These are phyloP conservation scores for Musa beccarii DNA, from an alignment of 176 grass and related monocot species.

Conservation along the genomic window DNA sequence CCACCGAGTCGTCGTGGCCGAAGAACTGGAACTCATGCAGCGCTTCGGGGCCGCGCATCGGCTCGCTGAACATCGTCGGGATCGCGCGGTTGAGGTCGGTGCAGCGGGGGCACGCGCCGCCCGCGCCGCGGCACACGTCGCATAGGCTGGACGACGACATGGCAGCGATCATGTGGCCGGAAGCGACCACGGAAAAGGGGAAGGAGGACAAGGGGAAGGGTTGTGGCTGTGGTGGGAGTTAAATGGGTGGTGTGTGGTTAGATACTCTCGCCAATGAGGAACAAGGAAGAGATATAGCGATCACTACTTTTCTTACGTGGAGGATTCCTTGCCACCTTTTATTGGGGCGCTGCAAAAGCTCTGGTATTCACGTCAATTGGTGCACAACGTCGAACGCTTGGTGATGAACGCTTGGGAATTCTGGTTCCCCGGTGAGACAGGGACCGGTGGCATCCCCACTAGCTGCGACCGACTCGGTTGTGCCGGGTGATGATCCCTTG, in stretches of 20 bases:
- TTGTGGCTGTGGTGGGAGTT: conserved; percentile 4
- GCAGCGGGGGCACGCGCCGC: conserved; percentile 15
- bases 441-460: neutral
- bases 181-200: neutral
- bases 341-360: neutral
- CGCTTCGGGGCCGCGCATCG: conserved; percentile 9
- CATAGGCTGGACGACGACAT: conserved; percentile 18
- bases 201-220: neutral
- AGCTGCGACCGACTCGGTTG: too few species aligned
- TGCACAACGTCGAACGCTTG: neutral
- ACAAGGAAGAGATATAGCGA: conserved; percentile 31
- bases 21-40: conserved; percentile 53
- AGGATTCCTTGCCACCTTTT: conserved; percentile 35
- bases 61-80: conserved; percentile 8
- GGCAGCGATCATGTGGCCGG: conserved; percentile 24
- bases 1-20: conserved; percentile 27
- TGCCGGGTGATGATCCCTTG: too few species aligned
- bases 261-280: conserved; percentile 29
- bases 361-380: neutral
- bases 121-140: conserved; percentile 10
- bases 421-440: neutral
- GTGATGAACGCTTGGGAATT: neutral
- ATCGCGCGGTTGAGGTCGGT: conserved; percentile 30
- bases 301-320: conserved; percentile 45
- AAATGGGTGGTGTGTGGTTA: conserved; percentile 12